Evolutionary conservation across 345 rosid species (phyloP).

Genomic region (Laguncularia racemosa): DNA sequence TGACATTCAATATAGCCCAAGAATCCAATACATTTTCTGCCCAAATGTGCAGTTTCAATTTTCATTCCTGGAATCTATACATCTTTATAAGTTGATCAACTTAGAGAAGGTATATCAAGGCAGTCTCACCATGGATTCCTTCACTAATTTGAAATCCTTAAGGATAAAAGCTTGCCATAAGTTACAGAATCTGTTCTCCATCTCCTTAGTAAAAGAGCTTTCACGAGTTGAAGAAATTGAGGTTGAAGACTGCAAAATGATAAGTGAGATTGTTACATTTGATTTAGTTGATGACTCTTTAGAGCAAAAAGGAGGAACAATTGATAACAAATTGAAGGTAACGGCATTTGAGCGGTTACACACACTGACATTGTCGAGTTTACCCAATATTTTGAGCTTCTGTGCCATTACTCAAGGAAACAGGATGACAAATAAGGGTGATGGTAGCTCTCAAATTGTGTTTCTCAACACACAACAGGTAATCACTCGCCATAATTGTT

Average conservation of each 20-base stretch:
- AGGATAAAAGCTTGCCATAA: slow-evolving; percentile 5
- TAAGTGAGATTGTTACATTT: slow-evolving; percentile 9
- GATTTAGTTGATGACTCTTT: no score
- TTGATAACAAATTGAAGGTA: no score
- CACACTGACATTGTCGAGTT: no score
- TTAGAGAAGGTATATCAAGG: slow-evolving; percentile 11
- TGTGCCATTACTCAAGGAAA: no score
- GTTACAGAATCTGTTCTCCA: slow-evolving; percentile 13
- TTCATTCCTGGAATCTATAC: no score
- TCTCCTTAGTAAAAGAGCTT: slow-evolving; percentile 9
- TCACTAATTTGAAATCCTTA: slow-evolving; percentile 9
- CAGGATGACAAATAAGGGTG: no score
- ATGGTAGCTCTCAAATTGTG: no score
- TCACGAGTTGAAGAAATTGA: slow-evolving; percentile 6
- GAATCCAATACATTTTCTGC: neutral
- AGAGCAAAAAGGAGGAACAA: no score
- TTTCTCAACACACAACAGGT: no score
- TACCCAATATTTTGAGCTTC: no score
- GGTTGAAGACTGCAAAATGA: neutral
- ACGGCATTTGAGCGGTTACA: no score
- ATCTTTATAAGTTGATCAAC: slow-evolving; percentile 5
- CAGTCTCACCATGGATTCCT: neutral
- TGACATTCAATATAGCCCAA: neutral
- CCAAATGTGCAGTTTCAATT: slow-evolving; percentile 6
- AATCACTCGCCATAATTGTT: no score